Percentiles rank a stretch among this genome's conserved stretches.
These are phyloP conservation scores for Trichophyton simii DNA, from an alignment of 2,329 filamentous ascomycete species.

Conservation along the genomic window DNA sequence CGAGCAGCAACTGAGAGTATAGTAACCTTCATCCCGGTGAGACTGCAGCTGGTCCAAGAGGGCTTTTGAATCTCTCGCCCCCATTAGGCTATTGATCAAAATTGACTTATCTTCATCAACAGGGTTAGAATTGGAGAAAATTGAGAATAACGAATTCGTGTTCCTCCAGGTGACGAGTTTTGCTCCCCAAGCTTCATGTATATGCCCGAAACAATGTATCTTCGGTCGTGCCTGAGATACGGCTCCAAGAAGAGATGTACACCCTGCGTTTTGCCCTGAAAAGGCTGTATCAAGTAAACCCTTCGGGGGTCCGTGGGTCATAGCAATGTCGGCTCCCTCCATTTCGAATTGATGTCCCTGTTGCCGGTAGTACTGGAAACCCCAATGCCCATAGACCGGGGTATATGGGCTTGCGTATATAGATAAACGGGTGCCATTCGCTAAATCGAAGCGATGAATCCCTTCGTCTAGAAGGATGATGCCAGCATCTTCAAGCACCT, in stretches of 20 bases:
- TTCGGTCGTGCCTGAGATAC: constrained; percentile 22
- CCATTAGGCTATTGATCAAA: not conserved
- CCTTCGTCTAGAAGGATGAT: constrained; percentile 43
- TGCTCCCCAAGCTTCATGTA: constrained; percentile 45
- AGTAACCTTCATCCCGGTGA: not conserved
- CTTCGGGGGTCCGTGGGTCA: constrained; percentile 45
- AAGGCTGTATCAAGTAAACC: constrained; percentile 39
- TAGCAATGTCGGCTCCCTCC: constrained; percentile 33
- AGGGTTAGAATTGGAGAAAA: constrained; percentile 32
- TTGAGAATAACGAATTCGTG: constrained; percentile 18
- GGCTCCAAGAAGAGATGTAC: constrained; percentile 21
- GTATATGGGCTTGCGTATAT: constrained; percentile 46
- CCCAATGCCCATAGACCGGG: constrained; percentile 36
- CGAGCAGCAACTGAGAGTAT: not conserved
- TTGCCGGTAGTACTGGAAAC: constrained; percentile 37
- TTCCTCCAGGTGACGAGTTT: constrained; percentile 42
- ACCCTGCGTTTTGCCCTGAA: constrained; percentile 21
- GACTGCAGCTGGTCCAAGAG: not conserved
- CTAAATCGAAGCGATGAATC: constrained; percentile 35
- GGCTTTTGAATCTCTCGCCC: not conserved
- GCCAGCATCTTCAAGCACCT: constrained; percentile 30
- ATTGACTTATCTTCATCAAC: constrained; percentile 30
- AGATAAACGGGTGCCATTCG: constrained; percentile 38
- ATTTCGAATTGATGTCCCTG: constrained; percentile 29
- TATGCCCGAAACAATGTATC: constrained; percentile 32